Base-by-base conservation (phyloP, 2,329 filamentous ascomycete genomes). In the Aspergillus ochraceus region DNA sequence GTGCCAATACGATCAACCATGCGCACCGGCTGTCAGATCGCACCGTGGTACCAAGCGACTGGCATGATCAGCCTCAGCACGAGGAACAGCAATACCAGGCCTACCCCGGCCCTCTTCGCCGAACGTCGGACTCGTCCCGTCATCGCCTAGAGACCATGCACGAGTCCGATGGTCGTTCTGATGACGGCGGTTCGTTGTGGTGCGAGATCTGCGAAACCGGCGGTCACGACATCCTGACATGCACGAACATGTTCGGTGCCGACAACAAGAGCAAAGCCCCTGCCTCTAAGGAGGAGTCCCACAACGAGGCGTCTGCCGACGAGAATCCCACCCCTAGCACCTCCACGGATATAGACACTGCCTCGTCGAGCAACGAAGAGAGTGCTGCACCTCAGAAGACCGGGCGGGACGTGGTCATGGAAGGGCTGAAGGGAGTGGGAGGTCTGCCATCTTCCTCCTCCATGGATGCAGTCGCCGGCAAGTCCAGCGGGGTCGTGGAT, bases 191-290 rank as follows among this genome's bases (percentile, higher is more conserved):
- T 73, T 86, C 83, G 17, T 83, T 93, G 63, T 96, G 91, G 90
- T 98, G 94, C 77, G 95, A 98, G 78, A 95, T 98, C 63, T 98
- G 94, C 78, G 93, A 97, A 79, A 91, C 90, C 36, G 84, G 86
- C 51, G 93, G 94, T 17, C 94, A 98, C 72, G 94, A 98, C 70
- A 97, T 98, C 61, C 81, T 98, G 58, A 96, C 91, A 22, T 98
- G 94, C 82, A 92, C 90, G 55, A 94, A 92, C 75, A 95, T 97
- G 88, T 94, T 91, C 75, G 87, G 84, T 14, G 66, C 70, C 17
- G 70, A 70, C 10, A 66, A 65, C 49, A 67, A 68, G 20, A 58
- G 61, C 26, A 64, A 66, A 39, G 52, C 65, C 20, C 46, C 56
- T 12, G 60, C 58, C 17, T 26, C 45, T 9, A 47, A 55, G 8